Percentiles rank a stretch among this genome's conserved stretches.
These are phyloP conservation scores for Boechera divaricarpa DNA, from an alignment of 345 rosid species.

Conservation along the genomic window DNA sequence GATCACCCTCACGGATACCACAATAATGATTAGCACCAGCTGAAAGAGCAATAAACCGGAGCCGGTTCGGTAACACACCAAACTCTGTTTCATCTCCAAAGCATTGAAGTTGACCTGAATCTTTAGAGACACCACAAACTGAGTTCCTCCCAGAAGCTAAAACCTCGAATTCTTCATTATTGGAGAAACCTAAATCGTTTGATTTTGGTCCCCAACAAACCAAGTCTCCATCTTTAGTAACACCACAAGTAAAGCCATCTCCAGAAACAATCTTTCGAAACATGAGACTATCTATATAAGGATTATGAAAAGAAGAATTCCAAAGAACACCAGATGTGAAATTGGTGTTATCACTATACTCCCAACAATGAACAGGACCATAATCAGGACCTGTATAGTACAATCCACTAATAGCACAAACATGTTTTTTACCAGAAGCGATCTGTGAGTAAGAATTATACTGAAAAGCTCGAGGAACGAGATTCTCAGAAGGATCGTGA, in stretches of 20 bases:
- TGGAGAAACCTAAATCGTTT: constrained; percentile 50
- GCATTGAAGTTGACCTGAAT: constrained; percentile 63
- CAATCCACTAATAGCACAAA: constrained; percentile 48
- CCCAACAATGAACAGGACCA: constrained; percentile 52
- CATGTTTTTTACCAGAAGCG: constrained; percentile 48
- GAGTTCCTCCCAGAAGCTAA: constrained; percentile 70
- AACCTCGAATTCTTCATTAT: constrained; percentile 46
- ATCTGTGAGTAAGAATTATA: constrained; percentile 54
- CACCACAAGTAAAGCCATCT: constrained; percentile 90
- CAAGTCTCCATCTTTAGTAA: constrained; percentile 62
- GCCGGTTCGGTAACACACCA: constrained; percentile 48
- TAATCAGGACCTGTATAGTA: constrained; percentile 45
- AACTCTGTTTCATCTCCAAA: constrained; percentile 68
- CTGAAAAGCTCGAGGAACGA: constrained; percentile 63
- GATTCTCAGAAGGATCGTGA: constrained; percentile 53
- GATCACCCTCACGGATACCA: constrained; percentile 80
- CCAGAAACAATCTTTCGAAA: constrained; percentile 80
- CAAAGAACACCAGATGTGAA: constrained; percentile 37
- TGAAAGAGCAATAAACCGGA: constrained; percentile 63
- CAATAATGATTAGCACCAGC: constrained; percentile 81
- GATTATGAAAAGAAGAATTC: constrained; percentile 51
- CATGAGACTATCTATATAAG: constrained; percentile 55
- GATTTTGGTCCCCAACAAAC: constrained; percentile 94
- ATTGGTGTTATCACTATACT: constrained; percentile 29
- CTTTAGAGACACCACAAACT: constrained; percentile 71